A percentile compares a stretch with the other conserved stretches of the same genome.
These are phyloP conservation scores for Trichoderma pleuroti DNA, from an alignment of 2,329 filamentous ascomycete genomes.

Conservation along the genomic window DNA sequence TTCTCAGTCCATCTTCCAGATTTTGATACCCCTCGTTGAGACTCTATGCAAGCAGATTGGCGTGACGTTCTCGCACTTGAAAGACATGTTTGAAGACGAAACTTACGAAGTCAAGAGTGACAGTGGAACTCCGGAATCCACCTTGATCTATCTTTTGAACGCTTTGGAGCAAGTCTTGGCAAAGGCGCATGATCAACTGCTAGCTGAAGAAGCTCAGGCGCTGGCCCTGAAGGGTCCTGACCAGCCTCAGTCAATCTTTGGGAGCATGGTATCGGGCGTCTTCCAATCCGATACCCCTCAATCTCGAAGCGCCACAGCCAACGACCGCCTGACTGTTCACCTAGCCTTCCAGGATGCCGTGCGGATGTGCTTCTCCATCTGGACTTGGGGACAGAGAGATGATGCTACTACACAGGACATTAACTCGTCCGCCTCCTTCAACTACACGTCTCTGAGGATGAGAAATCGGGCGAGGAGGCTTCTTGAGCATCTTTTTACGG, in stretches of 20 bases:
- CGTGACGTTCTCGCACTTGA: slow-evolving; percentile 67
- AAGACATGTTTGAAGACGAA: slow-evolving; percentile 54
- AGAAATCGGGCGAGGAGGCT: slow-evolving; percentile 83
- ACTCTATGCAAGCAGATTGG: slow-evolving; percentile 79
- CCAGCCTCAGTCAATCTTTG: slow-evolving; percentile 83
- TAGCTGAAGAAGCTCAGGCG: slow-evolving; percentile 69
- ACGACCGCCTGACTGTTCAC: slow-evolving; percentile 86
- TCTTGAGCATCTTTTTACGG: slow-evolving; percentile 87
- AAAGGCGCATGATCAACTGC: slow-evolving; percentile 76
- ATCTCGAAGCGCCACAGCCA: slow-evolving; percentile 79
- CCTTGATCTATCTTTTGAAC: slow-evolving; percentile 81
- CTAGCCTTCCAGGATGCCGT: slow-evolving; percentile 97
- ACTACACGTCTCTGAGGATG: slow-evolving; percentile 86
- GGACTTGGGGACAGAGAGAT: slow-evolving; percentile 79
- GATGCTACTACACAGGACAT: slow-evolving; percentile 59
- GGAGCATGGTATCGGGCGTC: slow-evolving; percentile 89
- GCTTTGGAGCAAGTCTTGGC: slow-evolving; percentile 89
- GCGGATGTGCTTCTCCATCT: slow-evolving; percentile 86
- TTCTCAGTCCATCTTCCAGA: slow-evolving; percentile 79
- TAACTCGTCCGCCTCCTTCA: slow-evolving; percentile 75
- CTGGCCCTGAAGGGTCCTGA: slow-evolving; percentile 73
- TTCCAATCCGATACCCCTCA: slow-evolving; percentile 76
- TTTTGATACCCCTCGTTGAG: slow-evolving; percentile 85
- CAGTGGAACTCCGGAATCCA: slow-evolving; percentile 57
- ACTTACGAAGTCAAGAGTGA: slow-evolving; percentile 23